These are phyloP conservation scores for Cephalotrichum gorgonifer DNA, from an alignment of 2,329 filamentous ascomycete species.

Conservation along the genomic window DNA sequence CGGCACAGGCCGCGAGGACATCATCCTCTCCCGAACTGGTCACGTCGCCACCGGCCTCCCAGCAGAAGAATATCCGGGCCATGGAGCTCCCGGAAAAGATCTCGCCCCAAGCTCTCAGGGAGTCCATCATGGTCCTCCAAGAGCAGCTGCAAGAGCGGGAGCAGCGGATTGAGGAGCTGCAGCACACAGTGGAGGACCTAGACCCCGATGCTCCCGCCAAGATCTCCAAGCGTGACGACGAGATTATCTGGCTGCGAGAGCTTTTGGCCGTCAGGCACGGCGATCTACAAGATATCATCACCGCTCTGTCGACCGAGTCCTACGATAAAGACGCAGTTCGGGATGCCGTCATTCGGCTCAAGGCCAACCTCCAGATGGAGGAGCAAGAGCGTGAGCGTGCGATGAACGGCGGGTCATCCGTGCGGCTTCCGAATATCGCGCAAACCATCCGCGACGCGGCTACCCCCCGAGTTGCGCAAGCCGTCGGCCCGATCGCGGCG, in stretches of 20 bases:
- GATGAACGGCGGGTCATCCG: conserved; percentile 56
- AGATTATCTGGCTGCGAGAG: conserved; percentile 91
- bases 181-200: conserved; percentile 55
- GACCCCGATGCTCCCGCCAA: conserved; percentile 73
- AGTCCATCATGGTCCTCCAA: conserved; percentile 92
- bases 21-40: conserved; percentile 21
- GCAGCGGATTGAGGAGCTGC: conserved; percentile 76
- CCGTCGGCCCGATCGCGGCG: conserved; percentile 67
- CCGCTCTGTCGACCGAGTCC: conserved; percentile 59
- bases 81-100: conserved; percentile 67
- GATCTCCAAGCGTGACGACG: conserved; percentile 83
- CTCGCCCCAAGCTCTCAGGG: conserved; percentile 85
- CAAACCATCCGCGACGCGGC: conserved; percentile 66
- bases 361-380: conserved; percentile 95
- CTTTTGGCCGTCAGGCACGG: conserved; percentile 82
- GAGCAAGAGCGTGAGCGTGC: conserved; percentile 87
- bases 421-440: conserved; percentile 65
- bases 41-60: conserved; percentile 15
- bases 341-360: conserved; percentile 85
- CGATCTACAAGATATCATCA: conserved; percentile 87
- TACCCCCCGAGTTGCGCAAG: conserved; percentile 74
- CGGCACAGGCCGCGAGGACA: conserved; percentile 62
- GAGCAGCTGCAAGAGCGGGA: conserved; percentile 95
- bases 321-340: conserved; percentile 73
- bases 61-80: conserved; percentile 14